Evolutionary conservation across 192 early-diverging fungal genomes (phyloP), one percentile per base, ranked within the genome.

Genomic region (Gamsiella multidivaricata): DNA sequence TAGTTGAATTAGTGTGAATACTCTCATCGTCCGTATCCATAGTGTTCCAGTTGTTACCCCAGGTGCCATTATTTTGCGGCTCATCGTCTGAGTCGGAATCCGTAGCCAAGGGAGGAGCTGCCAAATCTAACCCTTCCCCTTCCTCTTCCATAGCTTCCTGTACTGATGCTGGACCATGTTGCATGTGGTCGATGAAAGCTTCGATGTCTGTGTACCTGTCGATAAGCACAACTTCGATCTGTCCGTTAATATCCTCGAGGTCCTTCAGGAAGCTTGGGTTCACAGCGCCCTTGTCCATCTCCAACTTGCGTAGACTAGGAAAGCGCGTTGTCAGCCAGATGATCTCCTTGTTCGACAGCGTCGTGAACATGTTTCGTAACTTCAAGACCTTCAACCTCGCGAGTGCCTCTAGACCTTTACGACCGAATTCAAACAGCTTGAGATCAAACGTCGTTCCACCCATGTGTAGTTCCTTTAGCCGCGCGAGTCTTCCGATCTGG

Each of bases 241-340:
- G 0, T 32, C 43, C 1, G 41, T 54, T 37, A 43, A 37, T 33
- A 3, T 34, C 53, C 22, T 14, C 17, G n/a, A 36, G 9, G 18
- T 31, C 43, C 9, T 56, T 3, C 25, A 66, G n/a, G 1, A 45
- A 22, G 5, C n/a, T 10, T 3, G 15, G 20, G 8, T 12, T n/a
- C 0, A 20, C 26, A 3, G 25, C 0, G 14, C 9, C 25, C 26
- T 32, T 18, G 17, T 54, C 42, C 0, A 55, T 5, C 28, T 47
- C 20, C 18, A 49, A 22, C 7, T 3, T 3, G 6, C 45, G 45
- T 5, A 61, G 39, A 26, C 45, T 34, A 0, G 3, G 15, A 9
- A 61, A 26, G 7, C 59, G 29, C 17, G 65, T 68, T 17, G 55
- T 33, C 26, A 68, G 28, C 55, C 55, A 68, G 14, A 51, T 68